Evolutionary conservation across 108 stramenopile genomes (phyloP).

Genomic region (Cylindrotheca fusiformis): DNA sequence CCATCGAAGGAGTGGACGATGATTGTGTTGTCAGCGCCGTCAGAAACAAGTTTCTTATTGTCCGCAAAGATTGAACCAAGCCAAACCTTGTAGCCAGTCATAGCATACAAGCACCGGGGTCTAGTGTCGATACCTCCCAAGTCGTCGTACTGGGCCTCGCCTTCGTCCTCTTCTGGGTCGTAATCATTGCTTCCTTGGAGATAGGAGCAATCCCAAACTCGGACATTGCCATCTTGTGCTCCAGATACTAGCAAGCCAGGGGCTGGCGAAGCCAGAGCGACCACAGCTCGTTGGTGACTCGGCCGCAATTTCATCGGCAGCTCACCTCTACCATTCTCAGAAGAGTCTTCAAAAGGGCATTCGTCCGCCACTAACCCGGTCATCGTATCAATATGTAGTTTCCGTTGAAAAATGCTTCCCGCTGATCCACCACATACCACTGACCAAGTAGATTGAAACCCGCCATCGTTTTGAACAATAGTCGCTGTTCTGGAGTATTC

Average conservation of each 20-base stretch:
- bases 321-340: neutral
- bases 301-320: conserved; percentile 31
- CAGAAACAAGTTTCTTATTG: conserved; percentile 52
- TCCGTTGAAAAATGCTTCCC: conserved; percentile 38
- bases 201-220: conserved; percentile 50
- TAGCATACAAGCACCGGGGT: conserved; percentile 48
- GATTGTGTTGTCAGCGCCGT: conserved; percentile 74
- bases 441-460: conserved; percentile 15
- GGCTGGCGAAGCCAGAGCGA: conserved; percentile 41
- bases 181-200: neutral
- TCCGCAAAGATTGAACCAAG: conserved; percentile 59
- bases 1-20: conserved; percentile 66
- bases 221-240: conserved; percentile 60
- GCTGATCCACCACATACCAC: conserved; percentile 45
- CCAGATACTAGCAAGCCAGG: conserved; percentile 56
- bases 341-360: conserved; percentile 1
- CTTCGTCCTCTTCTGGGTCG: conserved; percentile 1
- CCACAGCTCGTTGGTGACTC: conserved; percentile 44
- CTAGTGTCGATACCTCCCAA: conserved; percentile 5
- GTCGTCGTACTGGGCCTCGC: conserved; percentile 22
- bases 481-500: conserved; percentile 36
- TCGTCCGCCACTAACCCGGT: conserved; percentile 23
- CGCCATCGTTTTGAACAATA: conserved; percentile 31
- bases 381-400: conserved; percentile 26
- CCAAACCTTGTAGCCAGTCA: conserved; percentile 81